phyloP scores from a whole-genome alignment of 176 grass and related monocot genomes.

The Bothriochloa decipiens region DNA sequence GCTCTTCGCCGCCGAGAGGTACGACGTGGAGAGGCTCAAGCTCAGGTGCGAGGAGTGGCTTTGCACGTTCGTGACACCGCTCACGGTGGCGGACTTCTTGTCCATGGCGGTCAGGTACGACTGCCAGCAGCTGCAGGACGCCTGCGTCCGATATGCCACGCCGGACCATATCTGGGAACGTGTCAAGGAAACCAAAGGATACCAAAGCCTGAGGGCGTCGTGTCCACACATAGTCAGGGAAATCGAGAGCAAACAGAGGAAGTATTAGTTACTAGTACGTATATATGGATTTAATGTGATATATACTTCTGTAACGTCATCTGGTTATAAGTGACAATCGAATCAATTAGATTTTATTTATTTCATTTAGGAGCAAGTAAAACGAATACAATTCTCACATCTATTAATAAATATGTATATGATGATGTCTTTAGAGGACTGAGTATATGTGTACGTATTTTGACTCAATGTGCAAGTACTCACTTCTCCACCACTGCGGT shows the following conservation, averaged over 20 bases:
- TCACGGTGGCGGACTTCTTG: constrained; percentile 24
- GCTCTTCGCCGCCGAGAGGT: constrained; percentile 16
- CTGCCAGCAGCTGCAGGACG: not conserved
- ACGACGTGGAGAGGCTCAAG: constrained; percentile 20
- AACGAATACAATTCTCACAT: too few relatives aligned
- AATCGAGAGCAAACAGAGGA: constrained; percentile 28
- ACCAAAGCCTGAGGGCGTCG: not conserved
- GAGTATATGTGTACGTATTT: too few relatives aligned
- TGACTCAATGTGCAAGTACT: too few relatives aligned
- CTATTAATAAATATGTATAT: too few relatives aligned
- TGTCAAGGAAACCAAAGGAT: not conserved
- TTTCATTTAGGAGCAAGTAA: too few relatives aligned
- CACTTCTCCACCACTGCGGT: too few relatives aligned
- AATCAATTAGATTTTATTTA: too few relatives aligned
- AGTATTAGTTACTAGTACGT: not conserved
- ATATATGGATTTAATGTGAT: too few relatives aligned
- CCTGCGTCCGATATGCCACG: constrained; percentile 15
- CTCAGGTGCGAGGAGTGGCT: constrained; percentile 21
- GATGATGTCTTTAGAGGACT: too few relatives aligned
- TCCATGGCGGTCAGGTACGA: constrained; percentile 14
- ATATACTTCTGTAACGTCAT: too few relatives aligned
- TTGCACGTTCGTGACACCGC: not conserved
- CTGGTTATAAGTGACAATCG: too few relatives aligned
- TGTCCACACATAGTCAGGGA: not conserved
- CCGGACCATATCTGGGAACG: not conserved